Evolutionary conservation across 768 basidiomycete genomes (phyloP), one percentile per base, ranked within the genome.

Genomic region (Termitomyces titanicus): DNA sequence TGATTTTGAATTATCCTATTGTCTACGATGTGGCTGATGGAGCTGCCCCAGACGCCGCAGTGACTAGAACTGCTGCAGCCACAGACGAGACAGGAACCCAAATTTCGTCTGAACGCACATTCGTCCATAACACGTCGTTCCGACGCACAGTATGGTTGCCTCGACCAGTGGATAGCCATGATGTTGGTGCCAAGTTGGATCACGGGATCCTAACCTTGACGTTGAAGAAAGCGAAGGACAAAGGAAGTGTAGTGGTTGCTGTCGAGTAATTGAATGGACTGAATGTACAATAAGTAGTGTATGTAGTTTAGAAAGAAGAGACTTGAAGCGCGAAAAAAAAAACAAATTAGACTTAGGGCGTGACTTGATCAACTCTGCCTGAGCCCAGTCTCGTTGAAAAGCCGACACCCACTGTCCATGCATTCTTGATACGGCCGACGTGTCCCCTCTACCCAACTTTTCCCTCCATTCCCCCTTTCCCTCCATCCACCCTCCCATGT

Each of bases 71-170:
- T 20, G 35, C 40, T 47, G 66, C 20, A 56, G 47, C 62, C 24
- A 27, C 59, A 22, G 64, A 66, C 27, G 63, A 71, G 25, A 56
- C 52, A 51, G 54, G 74, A 50, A 81, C 76, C 20, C 78, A 81
- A 58, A 69, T 88, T 40, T 75, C 85, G 3, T 67, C 78, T 7
- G 87, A 90, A 64, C 81, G 88, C 24, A 71, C 75, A n/a, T 83
- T 82, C 64, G 74, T 79, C 12, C 75, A 79, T 20, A 78, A 76
- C 44, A 66, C 80, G 3, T 69, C 75, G 2, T 92, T 90, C 66
- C 77, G 79, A 13, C 79, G 89, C 47, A 90, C 88, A 0, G 78
- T 92, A 11, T 86, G 85, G 81, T 74, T 92, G 24, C 86, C 89
- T 34, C 79, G 76, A 11, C 76, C 83, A 7, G 75, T 88, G 1